Percentiles rank a stretch among this genome's conserved stretches.
phyloP scores from a whole-genome alignment of 805 yeast genomes.

The Candida hungchunana region DNA sequence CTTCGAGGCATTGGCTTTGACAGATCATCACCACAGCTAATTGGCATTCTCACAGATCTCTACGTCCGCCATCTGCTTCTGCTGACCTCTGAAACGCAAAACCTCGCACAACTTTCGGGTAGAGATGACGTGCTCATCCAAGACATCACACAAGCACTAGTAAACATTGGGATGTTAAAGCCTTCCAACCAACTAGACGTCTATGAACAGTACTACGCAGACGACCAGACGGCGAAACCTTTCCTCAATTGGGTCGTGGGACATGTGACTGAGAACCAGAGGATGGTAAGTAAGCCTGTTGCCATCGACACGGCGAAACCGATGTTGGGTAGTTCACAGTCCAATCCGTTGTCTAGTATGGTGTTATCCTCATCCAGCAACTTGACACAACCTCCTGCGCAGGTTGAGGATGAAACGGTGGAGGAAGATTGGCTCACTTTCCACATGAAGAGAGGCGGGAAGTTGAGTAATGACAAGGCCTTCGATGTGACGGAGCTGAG shows the following conservation, averaged over 20 bases:
- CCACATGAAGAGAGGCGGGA: conserved; percentile 28
- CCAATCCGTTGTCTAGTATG: too few species aligned
- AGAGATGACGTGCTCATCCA: conserved; percentile 47
- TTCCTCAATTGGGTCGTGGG: conserved; percentile 57
- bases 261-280: conserved; percentile 39
- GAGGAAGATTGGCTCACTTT: conserved; percentile 36
- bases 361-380: too few species aligned
- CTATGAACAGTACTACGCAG: conserved; percentile 43
- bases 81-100: conserved; percentile 45
- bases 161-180: conserved; percentile 55
- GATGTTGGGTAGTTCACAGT: too few species aligned
- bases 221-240: conserved; percentile 43
- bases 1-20: conserved; percentile 84
- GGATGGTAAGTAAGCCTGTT: conserved; percentile 32
- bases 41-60: conserved; percentile 76
- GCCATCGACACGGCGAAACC: conserved; percentile 15
- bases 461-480: conserved; percentile 16
- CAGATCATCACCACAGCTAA: conserved; percentile 61
- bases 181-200: conserved; percentile 55
- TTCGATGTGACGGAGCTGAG: conserved; percentile 22
- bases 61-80: conserved; percentile 59
- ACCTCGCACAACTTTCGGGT: conserved; percentile 45
- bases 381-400: too few species aligned
- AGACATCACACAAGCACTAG: conserved; percentile 71
- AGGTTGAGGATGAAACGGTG: conserved; percentile 9